A percentile compares a stretch with the other conserved stretches of the same genome.
Conservation (phyloP, 768 basidiomycete species). For the Tricholoma matsutake region DNA sequence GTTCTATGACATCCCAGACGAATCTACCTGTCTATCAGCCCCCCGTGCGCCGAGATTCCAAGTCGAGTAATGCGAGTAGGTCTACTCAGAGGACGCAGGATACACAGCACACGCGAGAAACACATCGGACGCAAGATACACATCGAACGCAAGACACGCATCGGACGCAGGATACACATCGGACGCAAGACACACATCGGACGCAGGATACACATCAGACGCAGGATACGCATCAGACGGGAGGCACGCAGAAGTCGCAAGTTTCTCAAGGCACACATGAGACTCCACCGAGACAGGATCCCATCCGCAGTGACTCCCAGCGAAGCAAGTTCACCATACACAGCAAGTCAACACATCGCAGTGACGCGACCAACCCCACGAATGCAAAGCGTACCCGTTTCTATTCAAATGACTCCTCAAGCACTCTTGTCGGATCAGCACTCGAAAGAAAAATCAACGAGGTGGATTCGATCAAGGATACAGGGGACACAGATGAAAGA, state of each 20-base stretch:
- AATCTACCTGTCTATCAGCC: slow-evolving; percentile 40
- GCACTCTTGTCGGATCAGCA: slow-evolving; percentile 75
- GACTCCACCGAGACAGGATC: not conserved
- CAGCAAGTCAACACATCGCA: slow-evolving; percentile 25
- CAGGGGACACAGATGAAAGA: slow-evolving; percentile 55
- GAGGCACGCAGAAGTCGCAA: slow-evolving; percentile 15
- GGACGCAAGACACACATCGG: slow-evolving; percentile 25
- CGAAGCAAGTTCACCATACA: slow-evolving; percentile 20
- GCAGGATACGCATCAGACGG: slow-evolving; percentile 17
- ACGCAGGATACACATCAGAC: slow-evolving; percentile 24
- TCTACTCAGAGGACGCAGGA: slow-evolving; percentile 20
- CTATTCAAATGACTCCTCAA: slow-evolving; percentile 60
- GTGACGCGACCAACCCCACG: slow-evolving; percentile 7
- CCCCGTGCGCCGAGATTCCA: slow-evolving; percentile 36
- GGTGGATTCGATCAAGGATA: slow-evolving; percentile 48
- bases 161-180: slow-evolving; percentile 4
- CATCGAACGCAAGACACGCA: slow-evolving; percentile 10
- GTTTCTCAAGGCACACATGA: not conserved
- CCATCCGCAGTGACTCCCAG: slow-evolving; percentile 23
- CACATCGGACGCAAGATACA: slow-evolving; percentile 3
- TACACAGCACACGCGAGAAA: slow-evolving; percentile 11
- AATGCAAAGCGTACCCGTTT: slow-evolving; percentile 23
- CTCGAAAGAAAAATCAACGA: slow-evolving; percentile 69
- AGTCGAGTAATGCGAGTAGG: slow-evolving; percentile 37
- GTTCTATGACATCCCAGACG: slow-evolving; percentile 26